A percentile compares a stretch with the other conserved stretches of the same genome.
phyloP scores from a whole-genome alignment of 768 basidiomycete genomes.

The Suillus occidentalis region DNA sequence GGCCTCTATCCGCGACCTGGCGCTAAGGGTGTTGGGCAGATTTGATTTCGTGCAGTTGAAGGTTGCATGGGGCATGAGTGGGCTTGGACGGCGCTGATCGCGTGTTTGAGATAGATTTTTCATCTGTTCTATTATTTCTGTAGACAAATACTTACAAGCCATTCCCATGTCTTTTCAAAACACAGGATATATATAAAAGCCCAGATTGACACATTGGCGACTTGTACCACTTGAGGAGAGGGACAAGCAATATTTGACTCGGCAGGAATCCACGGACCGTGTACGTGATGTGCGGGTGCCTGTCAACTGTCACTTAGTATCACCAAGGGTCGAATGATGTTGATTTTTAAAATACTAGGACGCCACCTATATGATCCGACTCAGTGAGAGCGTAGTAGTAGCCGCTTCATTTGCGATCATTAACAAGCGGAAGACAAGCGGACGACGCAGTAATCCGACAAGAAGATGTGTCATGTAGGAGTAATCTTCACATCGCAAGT shows the following conservation, averaged over 20 bases:
- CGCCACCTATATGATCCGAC: too few relatives aligned
- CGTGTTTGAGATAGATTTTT: background rate
- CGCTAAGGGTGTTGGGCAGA: constrained; percentile 21
- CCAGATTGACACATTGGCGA: background rate
- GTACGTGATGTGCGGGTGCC: too few relatives aligned
- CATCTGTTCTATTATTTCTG: background rate
- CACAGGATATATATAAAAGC: background rate
- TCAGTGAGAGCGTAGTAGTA: background rate
- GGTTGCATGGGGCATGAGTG: constrained; percentile 29
- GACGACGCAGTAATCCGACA: background rate
- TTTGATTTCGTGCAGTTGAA: constrained; percentile 18
- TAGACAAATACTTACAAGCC: background rate
- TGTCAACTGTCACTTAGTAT: too few relatives aligned
- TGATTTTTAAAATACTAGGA: too few relatives aligned
- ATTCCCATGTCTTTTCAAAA: too few relatives aligned
- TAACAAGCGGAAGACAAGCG: background rate
- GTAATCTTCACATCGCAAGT: background rate
- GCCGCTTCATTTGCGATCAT: background rate
- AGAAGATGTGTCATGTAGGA: background rate
- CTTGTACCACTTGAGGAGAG: background rate
- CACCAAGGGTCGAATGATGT: too few relatives aligned
- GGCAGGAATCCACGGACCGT: background rate
- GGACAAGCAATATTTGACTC: background rate
- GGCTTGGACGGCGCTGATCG: constrained; percentile 23
- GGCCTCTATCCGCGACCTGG: constrained; percentile 25